A percentile compares a stretch with the other conserved stretches of the same genome.
Evolutionary conservation across 495 filamentous ascomycete genomes (phyloP).

Genomic region (Immersiella caudata): DNA sequence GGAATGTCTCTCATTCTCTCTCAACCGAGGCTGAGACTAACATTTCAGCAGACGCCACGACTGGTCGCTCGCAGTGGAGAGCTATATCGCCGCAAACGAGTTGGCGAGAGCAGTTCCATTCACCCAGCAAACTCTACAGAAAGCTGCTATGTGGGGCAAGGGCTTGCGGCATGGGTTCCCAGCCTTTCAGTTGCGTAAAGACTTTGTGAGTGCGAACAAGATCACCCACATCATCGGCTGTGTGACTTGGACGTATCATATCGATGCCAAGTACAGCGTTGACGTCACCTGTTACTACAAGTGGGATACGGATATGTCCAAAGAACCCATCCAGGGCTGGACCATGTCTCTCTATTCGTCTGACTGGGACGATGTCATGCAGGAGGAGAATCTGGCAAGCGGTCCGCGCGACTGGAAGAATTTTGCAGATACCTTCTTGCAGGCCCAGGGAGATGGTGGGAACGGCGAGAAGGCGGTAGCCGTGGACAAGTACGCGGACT

Average conservation of each 20-base stretch:
- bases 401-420: constrained; percentile 25
- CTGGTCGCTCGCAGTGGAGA: constrained; percentile 29
- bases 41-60: constrained; percentile 23
- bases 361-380: constrained; percentile 30
- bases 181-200: background rate
- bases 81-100: background rate
- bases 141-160: background rate
- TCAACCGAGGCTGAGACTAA: background rate
- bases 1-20: background rate
- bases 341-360: background rate
- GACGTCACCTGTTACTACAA: background rate
- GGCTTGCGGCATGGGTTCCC: background rate
- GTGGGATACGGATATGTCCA: background rate
- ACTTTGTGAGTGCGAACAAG: background rate
- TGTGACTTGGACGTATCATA: background rate
- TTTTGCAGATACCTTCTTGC: constrained; percentile 24
- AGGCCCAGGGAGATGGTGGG: background rate
- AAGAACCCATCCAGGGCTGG: background rate
- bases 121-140: background rate
- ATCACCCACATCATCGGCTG: background rate
- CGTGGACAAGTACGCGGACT: constrained; percentile 12
- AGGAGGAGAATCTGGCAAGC: background rate
- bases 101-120: background rate
- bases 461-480: background rate
- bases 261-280: background rate